Base-by-base conservation (phyloP, 257 asterid species). In the Scutellaria galericulata region DNA sequence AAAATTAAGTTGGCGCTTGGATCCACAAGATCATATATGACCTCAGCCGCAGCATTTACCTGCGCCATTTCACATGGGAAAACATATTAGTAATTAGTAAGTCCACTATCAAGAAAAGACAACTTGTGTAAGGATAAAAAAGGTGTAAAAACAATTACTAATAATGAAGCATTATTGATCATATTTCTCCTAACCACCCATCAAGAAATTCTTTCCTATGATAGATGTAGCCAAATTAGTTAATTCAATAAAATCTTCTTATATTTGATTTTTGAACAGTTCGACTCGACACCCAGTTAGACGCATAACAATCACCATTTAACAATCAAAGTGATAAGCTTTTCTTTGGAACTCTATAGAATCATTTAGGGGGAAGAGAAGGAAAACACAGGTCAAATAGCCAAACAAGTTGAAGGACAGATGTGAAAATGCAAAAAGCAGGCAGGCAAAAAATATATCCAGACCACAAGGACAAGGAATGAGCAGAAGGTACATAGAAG, bases 21-120 rank as follows among this genome's bases (percentile, higher is more conserved):
- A 83, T 94, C 99, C 71, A 95, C 99, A 65, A 95, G 97, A 77
- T 95, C 99, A 63, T 95, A 95, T 86, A 95, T 92, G 79, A 95
- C 99, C 84, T 95, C 99, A 66, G 99, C 99, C 48, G 97, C 97
- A 67, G 96, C 94, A 78, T 92, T 95, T 68, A 95, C 98, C 98
- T 92, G 76, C 61, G 71, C 60, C 68, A 61, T 60, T 47, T 50
- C 58, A 55, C 65, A 59, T 55, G n/a, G 18, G 2, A 39, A 53
- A 69, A 47, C 12, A 7, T 13, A 59, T 10, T 31, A 40, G 60
- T 41, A 52, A 63, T 63, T 41, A 57, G 56, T 22, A 60, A 73
- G 75, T 41, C 66, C 45, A 66, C 31, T 7, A 24, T 20, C 64
- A 69, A 22, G 20, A 24, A 54, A 56, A 46, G 13, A 55, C 35